Base-by-base conservation (phyloP, 2,329 filamentous ascomycete species). In the Coniella lustricola region DNA sequence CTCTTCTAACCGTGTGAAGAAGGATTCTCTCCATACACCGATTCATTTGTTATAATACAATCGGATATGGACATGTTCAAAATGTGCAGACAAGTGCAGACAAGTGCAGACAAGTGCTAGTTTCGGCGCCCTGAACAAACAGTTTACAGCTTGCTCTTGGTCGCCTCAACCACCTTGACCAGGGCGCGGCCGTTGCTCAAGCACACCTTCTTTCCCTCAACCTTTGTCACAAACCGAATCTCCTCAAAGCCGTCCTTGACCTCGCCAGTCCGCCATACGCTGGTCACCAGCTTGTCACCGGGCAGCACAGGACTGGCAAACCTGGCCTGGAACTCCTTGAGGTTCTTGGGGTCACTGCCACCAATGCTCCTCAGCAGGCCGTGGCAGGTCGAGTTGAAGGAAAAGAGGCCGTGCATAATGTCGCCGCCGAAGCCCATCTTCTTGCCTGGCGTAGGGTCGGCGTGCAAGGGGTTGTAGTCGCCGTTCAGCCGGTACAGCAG, bases 381-480 rank as follows among this genome's bases (percentile, higher is more conserved):
- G 61, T 91, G 87, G 14, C 79, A 79, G 2, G 86, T 79, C 49
- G 79, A 79, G 70, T 95, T 95, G 84, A 87, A 95, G 58, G 82
- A 87, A 71, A 84, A 95, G 39, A 95, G 74, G 17, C 90, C 90
- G 69, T 95, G 90, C 64, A 95, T 86, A 66, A 95, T 95, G 57
- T 81, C 74, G 31, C 90, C 90, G 22, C 88, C 87, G 58, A 95
- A 95, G 52, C 90, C 90, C 87, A 95, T 95, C 70, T 89, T 85
- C 67, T 79, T 70, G 52, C 89, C 89, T 0, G 89, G 87, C 68
- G 89, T 87, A 12, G 89, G 89, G 16, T 86, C 87, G 7, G 88
- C 89, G 64, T 95, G 90, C 32, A 95, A 81, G 22, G 90, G 90
- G 72, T 95, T 95, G 70, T 95, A 95, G 71, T 95, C 90, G 56